Conservation (phyloP, 164 flowering plant genomes). For the Aristolochia fimbriata region DNA sequence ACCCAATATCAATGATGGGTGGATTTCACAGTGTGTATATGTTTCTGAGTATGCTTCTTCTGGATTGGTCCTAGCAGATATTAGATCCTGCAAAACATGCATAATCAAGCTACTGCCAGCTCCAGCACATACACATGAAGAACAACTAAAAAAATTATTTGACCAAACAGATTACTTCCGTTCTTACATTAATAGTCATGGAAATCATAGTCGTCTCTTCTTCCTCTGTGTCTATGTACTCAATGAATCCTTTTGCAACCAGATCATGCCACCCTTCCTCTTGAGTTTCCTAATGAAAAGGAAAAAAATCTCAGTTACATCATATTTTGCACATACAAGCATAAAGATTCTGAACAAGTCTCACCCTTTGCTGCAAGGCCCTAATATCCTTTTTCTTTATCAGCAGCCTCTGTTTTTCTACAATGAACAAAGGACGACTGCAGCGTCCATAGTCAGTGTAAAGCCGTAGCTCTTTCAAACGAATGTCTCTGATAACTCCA, state of each 20-base stretch:
- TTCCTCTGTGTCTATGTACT: constrained; percentile 94
- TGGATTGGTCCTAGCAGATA: constrained; percentile 60
- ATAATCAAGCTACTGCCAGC: background rate
- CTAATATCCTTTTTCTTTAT: constrained; percentile 84
- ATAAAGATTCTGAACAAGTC: constrained; percentile 2
- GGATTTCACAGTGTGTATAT: constrained; percentile 98
- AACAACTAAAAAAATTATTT: background rate
- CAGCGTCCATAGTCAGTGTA: constrained; percentile 99
- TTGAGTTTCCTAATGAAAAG: constrained; percentile 47
- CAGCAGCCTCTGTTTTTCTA: constrained; percentile 80
- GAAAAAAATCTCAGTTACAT: background rate
- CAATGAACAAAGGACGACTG: constrained; percentile 97
- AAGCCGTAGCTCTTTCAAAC: constrained; percentile 76
- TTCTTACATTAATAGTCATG: constrained; percentile 86
- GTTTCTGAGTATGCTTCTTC: constrained; percentile 84
- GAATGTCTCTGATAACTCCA: constrained; percentile 92
- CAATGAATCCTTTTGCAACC: constrained; percentile 87
- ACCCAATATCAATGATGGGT: constrained; percentile 93
- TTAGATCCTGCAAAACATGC: constrained; percentile 54
- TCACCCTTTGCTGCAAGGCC: constrained; percentile 77
- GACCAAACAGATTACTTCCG: background rate
- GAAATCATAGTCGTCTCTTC: constrained; percentile 98
- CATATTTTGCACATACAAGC: background rate
- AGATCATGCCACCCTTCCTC: constrained; percentile 98
- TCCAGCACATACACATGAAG: background rate